A percentile compares a stretch with the other conserved stretches of the same genome.
phyloP scores from a whole-genome alignment of 306 rosid genomes.

The Sechiopsis laciniata region DNA sequence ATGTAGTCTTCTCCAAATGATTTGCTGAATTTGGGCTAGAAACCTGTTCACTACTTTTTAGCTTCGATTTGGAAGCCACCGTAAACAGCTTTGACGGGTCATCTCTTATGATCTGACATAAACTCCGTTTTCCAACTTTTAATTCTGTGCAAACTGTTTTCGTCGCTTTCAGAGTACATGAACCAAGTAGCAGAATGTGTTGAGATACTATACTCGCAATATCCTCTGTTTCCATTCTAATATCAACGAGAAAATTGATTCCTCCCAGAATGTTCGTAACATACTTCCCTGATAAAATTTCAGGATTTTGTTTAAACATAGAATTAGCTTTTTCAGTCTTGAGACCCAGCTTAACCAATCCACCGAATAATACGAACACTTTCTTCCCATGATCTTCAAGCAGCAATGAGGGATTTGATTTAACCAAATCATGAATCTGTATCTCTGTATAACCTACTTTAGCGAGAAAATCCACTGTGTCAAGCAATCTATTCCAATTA shows the following conservation, averaged over 20 bases:
- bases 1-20: constrained; percentile 48
- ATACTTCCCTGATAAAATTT: constrained; percentile 37
- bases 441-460: constrained; percentile 45
- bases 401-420: constrained; percentile 42
- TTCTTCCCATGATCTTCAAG: constrained; percentile 63
- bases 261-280: constrained; percentile 39
- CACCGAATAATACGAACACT: constrained; percentile 38
- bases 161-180: constrained; percentile 44
- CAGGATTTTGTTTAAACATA: constrained; percentile 43
- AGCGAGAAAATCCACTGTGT: constrained; percentile 44
- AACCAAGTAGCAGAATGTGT: constrained; percentile 39
- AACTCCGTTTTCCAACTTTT: constrained; percentile 39
- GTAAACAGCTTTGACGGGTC: constrained; percentile 49
- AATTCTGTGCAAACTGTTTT: constrained; percentile 48
- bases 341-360: constrained; percentile 47
- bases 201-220: constrained; percentile 38
- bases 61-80: constrained; percentile 40
- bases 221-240: constrained; percentile 52
- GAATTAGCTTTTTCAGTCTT: constrained; percentile 36
- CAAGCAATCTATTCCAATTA: constrained; percentile 61
- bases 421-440: constrained; percentile 43
- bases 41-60: constrained; percentile 25
- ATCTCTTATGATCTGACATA: constrained; percentile 46
- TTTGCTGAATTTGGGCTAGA: background rate
- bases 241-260: constrained; percentile 43